Conservation (phyloP, 805 yeast species). For the Yamadazyma laniorum region DNA sequence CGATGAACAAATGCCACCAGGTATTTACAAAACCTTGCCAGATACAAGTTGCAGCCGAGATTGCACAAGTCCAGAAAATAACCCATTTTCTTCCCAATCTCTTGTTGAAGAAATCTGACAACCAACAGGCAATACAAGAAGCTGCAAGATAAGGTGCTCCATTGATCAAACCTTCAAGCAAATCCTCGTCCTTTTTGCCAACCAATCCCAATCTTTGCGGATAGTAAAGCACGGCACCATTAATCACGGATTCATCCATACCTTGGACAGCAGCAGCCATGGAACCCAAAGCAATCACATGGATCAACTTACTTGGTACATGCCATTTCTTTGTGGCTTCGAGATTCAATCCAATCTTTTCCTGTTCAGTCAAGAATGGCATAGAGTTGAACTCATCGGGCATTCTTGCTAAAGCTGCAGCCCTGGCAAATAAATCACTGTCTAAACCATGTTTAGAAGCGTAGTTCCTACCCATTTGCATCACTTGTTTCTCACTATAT, state of each 20-base stretch:
- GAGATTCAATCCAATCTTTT: conserved; percentile 45
- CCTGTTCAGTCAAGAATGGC: conserved; percentile 47
- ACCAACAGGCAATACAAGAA: conserved; percentile 59
- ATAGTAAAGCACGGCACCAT: conserved; percentile 64
- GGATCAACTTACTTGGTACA: conserved; percentile 49
- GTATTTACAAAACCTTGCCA: conserved; percentile 67
- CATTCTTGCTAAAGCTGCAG: conserved; percentile 57
- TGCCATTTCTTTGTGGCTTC: conserved; percentile 46
- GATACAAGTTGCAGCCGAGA: conserved; percentile 59
- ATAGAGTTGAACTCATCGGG: conserved; percentile 59
- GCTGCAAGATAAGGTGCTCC: conserved; percentile 67
- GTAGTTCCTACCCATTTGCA: conserved; percentile 68
- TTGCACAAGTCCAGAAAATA: conserved; percentile 57
- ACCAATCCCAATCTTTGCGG: conserved; percentile 53
- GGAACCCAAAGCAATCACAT: conserved; percentile 57
- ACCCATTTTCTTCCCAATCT: conserved; percentile 58
- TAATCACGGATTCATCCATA: conserved; percentile 70
- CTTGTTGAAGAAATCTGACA: conserved; percentile 52
- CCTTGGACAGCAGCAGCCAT: conserved; percentile 74
- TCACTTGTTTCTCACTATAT: conserved; percentile 60
- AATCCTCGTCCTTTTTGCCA: conserved; percentile 42
- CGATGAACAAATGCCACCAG: conserved; percentile 60
- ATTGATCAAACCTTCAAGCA: conserved; percentile 60
- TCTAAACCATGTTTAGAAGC: conserved; percentile 57
- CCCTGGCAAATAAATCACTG: conserved; percentile 56